Evolutionary conservation across 306 rosid species (phyloP).

Genomic region (Quercus suber): DNA sequence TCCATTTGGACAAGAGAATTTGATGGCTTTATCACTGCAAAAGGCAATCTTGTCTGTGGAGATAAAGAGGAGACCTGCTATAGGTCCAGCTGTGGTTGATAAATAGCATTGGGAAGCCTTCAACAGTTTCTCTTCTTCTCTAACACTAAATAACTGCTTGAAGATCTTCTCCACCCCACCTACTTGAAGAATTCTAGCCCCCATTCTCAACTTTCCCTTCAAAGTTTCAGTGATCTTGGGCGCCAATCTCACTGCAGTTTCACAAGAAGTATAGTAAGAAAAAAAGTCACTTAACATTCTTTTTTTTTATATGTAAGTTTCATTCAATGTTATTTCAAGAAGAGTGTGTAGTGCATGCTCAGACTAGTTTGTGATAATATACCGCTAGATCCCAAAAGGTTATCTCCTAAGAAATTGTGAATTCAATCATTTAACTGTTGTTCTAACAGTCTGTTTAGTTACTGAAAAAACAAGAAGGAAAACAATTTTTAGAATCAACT

Average conservation of each 20-base stretch:
- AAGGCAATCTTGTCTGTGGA: slow-evolving; percentile 72
- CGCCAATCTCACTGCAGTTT: slow-evolving; percentile 52
- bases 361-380: too few species aligned
- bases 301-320: background rate
- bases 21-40: slow-evolving; percentile 73
- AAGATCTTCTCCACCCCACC: slow-evolving; percentile 69
- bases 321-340: background rate
- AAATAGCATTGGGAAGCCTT: slow-evolving; percentile 67
- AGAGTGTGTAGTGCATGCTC: background rate
- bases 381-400: too few species aligned
- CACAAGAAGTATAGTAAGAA: slow-evolving; percentile 1
- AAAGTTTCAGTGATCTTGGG: slow-evolving; percentile 62
- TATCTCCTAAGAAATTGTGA: too few species aligned
- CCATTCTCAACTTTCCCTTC: slow-evolving; percentile 67
- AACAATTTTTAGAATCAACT: background rate
- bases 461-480: too few species aligned
- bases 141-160: slow-evolving; percentile 44
- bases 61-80: slow-evolving; percentile 80
- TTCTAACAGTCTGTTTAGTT: too few species aligned
- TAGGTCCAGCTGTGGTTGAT: slow-evolving; percentile 80
- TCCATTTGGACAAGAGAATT: slow-evolving; percentile 44
- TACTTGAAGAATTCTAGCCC: slow-evolving; percentile 61
- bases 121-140: slow-evolving; percentile 59
- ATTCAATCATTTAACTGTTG: too few species aligned
- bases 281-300: background rate